Conservation (phyloP, 495 filamentous ascomycete genomes). For the Hypoxylon subgilvum region DNA sequence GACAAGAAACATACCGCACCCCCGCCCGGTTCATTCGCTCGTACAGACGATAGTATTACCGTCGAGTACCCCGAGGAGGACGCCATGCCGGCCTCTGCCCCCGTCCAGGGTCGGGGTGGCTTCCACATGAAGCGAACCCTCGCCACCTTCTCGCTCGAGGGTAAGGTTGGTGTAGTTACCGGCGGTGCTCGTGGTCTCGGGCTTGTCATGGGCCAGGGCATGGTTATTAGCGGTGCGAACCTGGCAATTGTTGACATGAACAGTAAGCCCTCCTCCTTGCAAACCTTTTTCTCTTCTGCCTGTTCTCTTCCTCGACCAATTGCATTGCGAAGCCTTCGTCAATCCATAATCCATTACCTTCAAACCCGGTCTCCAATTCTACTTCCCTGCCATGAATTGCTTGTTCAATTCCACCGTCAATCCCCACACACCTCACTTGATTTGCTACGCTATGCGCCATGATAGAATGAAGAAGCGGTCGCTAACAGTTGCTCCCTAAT, state of each 20-base stretch:
- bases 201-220: conserved; percentile 88
- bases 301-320: background rate
- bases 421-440: conserved; percentile 14
- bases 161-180: conserved; percentile 77
- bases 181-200: conserved; percentile 86
- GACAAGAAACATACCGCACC: conserved; percentile 30
- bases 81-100: conserved; percentile 67
- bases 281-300: background rate
- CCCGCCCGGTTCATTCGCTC: conserved; percentile 64
- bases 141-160: conserved; percentile 75
- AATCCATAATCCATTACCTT: background rate
- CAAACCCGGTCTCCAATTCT: background rate
- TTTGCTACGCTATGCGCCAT: conserved; percentile 16
- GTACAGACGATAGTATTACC: conserved; percentile 76
- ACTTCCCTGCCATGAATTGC: background rate
- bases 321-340: background rate
- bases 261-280: conserved; percentile 59
- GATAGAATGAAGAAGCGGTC: background rate
- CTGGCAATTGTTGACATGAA: conserved; percentile 93
- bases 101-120: conserved; percentile 76
- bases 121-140: conserved; percentile 53
- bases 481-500: conserved; percentile 16
- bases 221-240: conserved; percentile 85
- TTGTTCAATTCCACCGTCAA: conserved; percentile 2
- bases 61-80: conserved; percentile 77